Conservation (phyloP, 2,329 filamentous ascomycete genomes). For the Pseudogymnoascus sp. region DNA sequence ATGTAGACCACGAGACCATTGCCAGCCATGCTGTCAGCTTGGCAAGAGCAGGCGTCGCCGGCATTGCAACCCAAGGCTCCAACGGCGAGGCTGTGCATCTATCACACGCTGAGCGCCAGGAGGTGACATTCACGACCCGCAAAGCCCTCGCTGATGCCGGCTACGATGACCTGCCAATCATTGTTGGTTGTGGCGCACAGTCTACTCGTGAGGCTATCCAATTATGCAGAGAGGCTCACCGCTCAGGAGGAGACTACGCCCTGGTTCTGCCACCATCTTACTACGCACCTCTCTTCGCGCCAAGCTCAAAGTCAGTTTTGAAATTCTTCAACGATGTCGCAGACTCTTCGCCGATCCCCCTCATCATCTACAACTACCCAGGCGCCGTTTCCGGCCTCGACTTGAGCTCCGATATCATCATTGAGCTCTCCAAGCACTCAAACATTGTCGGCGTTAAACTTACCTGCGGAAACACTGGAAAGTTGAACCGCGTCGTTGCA, state of each 20-base stretch:
- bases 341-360: constrained; percentile 63
- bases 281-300: constrained; percentile 50
- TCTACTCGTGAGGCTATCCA: constrained; percentile 59
- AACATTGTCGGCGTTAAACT: constrained; percentile 89
- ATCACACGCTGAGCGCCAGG: constrained; percentile 51
- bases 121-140: constrained; percentile 51
- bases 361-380: constrained; percentile 87
- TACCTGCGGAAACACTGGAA: constrained; percentile 73
- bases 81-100: constrained; percentile 61
- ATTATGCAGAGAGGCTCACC: constrained; percentile 53
- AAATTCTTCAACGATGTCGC: constrained; percentile 54
- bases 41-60: constrained; percentile 48
- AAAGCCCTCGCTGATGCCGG: constrained; percentile 51
- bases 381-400: constrained; percentile 81
- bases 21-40: constrained; percentile 42
- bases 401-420: constrained; percentile 80
- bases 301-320: constrained; percentile 46
- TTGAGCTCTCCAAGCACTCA: constrained; percentile 67
- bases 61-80: constrained; percentile 53
- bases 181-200: constrained; percentile 59
- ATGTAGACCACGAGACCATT: constrained; percentile 54
- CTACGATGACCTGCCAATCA: constrained; percentile 49
- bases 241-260: constrained; percentile 57
- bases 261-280: constrained; percentile 61
- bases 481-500: constrained; percentile 47